Percentiles rank a stretch among this genome's conserved stretches.
These are phyloP conservation scores for Coffea eugenioides DNA, from an alignment of 257 asterid genomes.

Conservation along the genomic window DNA sequence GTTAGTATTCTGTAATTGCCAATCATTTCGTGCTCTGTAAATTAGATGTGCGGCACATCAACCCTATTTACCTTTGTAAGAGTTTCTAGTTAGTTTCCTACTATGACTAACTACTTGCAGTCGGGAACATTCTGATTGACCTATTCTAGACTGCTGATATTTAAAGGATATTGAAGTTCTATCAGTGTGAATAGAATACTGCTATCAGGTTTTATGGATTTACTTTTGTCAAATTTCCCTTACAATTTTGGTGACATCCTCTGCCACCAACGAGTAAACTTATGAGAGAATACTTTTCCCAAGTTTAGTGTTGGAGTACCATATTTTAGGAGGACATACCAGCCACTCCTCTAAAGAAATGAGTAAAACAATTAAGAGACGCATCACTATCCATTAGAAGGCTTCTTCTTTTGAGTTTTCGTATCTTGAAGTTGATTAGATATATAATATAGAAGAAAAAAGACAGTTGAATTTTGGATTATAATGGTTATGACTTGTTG, in stretches of 20 bases:
- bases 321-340: not conserved
- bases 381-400: not conserved
- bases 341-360: not conserved
- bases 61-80: no score
- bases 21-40: not conserved
- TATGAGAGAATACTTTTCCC: not conserved
- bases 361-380: no score
- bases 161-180: not conserved
- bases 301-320: not conserved
- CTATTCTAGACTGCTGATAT: no score
- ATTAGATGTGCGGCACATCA: not conserved
- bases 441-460: not conserved
- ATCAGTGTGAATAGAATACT: not conserved
- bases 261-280: not conserved
- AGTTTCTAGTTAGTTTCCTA: not conserved
- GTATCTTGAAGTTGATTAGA: not conserved
- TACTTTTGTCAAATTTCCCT: not conserved
- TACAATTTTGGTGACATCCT: not conserved
- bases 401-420: not conserved
- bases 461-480: not conserved
- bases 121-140: not conserved
- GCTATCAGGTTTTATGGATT: not conserved
- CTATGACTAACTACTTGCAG: not conserved
- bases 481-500: not conserved
- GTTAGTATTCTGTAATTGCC: constrained; percentile 37